Evolutionary conservation across 176 grass and related monocot species (phyloP).

Genomic region (Pontederia crassipes): DNA sequence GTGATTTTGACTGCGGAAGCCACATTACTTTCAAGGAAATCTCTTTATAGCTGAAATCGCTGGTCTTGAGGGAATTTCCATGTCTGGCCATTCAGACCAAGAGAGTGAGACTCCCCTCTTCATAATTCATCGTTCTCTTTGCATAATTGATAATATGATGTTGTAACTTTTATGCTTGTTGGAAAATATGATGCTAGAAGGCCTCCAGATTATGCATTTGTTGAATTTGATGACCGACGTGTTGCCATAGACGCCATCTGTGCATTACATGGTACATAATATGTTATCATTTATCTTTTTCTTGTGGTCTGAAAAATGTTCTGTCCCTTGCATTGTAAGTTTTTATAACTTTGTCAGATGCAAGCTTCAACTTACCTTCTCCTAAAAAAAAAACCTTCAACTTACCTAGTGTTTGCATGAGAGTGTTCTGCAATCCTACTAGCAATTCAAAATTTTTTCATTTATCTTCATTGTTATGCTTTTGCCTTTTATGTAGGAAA

Average conservation of each 20-base stretch:
- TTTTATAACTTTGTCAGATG: neutral
- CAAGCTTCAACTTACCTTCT: neutral
- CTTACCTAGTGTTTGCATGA: too few relatives aligned
- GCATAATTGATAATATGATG: too few relatives aligned
- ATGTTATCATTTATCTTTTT: neutral
- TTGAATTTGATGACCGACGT: constrained; percentile 24
- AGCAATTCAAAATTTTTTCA: too few relatives aligned
- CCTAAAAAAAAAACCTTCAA: too few relatives aligned
- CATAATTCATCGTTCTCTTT: too few relatives aligned
- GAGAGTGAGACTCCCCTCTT: too few relatives aligned
- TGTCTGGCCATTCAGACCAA: too few relatives aligned
- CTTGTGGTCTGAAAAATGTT: neutral
- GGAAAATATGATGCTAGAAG: constrained; percentile 22
- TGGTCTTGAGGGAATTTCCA: too few relatives aligned
- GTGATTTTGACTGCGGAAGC: too few relatives aligned
- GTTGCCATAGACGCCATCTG: constrained; percentile 22
- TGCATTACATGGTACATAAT: constrained; percentile 13
- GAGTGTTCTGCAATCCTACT: neutral
- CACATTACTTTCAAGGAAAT: too few relatives aligned
- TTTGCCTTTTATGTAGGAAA: constrained; percentile 16
- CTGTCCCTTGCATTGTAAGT: neutral
- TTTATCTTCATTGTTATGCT: neutral
- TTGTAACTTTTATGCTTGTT: too few relatives aligned
- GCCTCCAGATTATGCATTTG: constrained; percentile 26
- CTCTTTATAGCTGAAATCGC: too few relatives aligned